These are phyloP conservation scores for Mortierella antarctica DNA, from an alignment of 192 early-diverging fungal species.

Conservation along the genomic window DNA sequence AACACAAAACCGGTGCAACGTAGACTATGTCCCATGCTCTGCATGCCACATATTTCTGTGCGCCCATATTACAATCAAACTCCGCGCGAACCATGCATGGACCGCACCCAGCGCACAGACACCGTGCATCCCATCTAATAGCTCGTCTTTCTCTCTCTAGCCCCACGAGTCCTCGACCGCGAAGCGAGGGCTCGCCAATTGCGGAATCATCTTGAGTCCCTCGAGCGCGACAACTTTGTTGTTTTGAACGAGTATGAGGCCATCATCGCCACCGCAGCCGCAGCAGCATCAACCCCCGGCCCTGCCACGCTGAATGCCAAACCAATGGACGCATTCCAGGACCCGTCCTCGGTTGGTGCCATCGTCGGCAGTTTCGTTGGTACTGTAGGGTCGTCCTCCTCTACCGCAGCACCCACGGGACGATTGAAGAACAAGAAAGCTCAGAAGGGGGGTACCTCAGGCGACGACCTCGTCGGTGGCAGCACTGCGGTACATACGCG, in stretches of 20 bases:
- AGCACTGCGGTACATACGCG: background rate
- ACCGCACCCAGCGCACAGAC: background rate
- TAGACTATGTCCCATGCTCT: background rate
- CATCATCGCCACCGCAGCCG: conserved; percentile 47
- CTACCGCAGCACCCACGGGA: conserved; percentile 62
- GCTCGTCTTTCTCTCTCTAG: background rate
- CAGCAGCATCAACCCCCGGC: conserved; percentile 16
- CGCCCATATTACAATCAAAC: background rate
- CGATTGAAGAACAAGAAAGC: conserved; percentile 42
- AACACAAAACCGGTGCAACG: background rate
- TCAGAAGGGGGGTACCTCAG: background rate
- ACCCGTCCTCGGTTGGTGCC: conserved; percentile 5
- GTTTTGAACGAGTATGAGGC: conserved; percentile 54
- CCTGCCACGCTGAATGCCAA: conserved; percentile 3
- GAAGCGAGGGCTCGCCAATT: conserved; percentile 22
- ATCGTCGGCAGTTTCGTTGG: conserved; percentile 20
- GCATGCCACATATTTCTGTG: too few relatives aligned
- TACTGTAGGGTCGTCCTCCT: conserved; percentile 4
- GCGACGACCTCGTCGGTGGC: too few relatives aligned
- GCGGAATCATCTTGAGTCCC: conserved; percentile 49
- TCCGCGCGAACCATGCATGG: background rate
- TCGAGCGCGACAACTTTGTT: conserved; percentile 59
- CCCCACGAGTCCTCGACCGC: conserved; percentile 8
- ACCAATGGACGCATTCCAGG: background rate
- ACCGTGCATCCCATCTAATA: background rate